phyloP scores from a whole-genome alignment of 2,329 filamentous ascomycete genomes.

The Stachybotrys chlorohalonatus region DNA sequence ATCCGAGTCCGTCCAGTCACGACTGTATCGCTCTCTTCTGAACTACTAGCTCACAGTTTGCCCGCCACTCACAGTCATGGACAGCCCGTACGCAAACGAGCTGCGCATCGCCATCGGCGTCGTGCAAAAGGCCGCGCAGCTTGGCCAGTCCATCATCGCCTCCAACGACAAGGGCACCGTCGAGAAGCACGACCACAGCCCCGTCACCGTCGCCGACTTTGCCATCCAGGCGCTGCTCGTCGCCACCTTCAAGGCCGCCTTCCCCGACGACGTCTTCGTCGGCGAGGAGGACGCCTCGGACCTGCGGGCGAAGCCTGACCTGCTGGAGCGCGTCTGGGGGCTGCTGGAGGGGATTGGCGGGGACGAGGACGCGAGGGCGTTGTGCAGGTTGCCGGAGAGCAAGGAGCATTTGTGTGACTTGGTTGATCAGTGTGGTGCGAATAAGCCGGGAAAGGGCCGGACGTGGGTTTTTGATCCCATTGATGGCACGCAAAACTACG shows the following conservation, averaged over 20 bases:
- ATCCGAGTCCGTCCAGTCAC: too few species aligned
- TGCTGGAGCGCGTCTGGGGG: slow-evolving; percentile 38
- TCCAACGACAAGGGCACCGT: slow-evolving; percentile 39
- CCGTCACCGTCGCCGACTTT: slow-evolving; percentile 51
- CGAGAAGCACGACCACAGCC: slow-evolving; percentile 45
- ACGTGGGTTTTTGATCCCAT: slow-evolving; percentile 54
- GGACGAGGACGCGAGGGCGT: slow-evolving; percentile 13
- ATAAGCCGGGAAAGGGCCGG: slow-evolving; percentile 27
- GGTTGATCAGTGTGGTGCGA: slow-evolving; percentile 41
- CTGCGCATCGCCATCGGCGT: slow-evolving; percentile 31
- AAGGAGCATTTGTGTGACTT: slow-evolving; percentile 40
- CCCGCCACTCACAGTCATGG: slow-evolving; percentile 19
- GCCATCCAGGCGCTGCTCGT: slow-evolving; percentile 48
- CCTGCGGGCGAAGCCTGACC: slow-evolving; percentile 29
- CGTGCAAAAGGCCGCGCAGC: slow-evolving; percentile 34
- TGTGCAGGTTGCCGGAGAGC: slow-evolving; percentile 24
- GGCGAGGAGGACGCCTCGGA: slow-evolving; percentile 46
- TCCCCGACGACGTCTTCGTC: slow-evolving; percentile 42
- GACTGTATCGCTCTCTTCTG: background rate
- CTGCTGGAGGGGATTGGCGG: slow-evolving; percentile 25
- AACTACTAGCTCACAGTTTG: background rate
- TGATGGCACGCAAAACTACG: slow-evolving; percentile 49
- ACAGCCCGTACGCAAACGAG: slow-evolving; percentile 32
- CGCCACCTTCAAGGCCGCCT: slow-evolving; percentile 37
- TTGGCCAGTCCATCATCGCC: slow-evolving; percentile 40